Evolutionary conservation across 2,329 filamentous ascomycete genomes (phyloP).

Genomic region (Aspergillus vadensis): DNA sequence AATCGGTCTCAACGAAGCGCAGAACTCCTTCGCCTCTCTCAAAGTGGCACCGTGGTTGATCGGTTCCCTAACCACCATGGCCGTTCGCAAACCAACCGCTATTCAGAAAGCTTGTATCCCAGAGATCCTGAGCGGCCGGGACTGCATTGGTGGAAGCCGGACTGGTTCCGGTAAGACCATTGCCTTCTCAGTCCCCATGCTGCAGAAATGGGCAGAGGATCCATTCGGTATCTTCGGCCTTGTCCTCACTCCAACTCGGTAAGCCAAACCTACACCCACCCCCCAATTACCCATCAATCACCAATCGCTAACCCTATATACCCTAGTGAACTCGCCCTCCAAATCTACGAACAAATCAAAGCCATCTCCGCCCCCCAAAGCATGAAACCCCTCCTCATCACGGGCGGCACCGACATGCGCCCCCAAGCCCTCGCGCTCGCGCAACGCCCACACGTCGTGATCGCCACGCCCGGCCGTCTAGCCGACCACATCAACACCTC

Average conservation of each 20-base stretch:
- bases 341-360: slow-evolving; percentile 95
- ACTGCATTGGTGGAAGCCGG: slow-evolving; percentile 91
- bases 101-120: slow-evolving; percentile 95
- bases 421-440: slow-evolving; percentile 82
- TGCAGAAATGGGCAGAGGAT: slow-evolving; percentile 91
- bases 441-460: slow-evolving; percentile 83
- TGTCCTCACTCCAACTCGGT: slow-evolving; percentile 83
- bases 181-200: slow-evolving; percentile 89
- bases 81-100: slow-evolving; percentile 83
- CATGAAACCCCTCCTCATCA: slow-evolving; percentile 85
- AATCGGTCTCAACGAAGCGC: slow-evolving; percentile 47
- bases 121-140: slow-evolving; percentile 83
- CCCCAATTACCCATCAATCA: neutral
- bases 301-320: neutral
- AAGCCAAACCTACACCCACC: slow-evolving; percentile 23
- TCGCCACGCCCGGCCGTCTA: slow-evolving; percentile 88
- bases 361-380: slow-evolving; percentile 86
- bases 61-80: slow-evolving; percentile 72
- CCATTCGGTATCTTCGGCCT: slow-evolving; percentile 88
- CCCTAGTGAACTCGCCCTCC: slow-evolving; percentile 81
- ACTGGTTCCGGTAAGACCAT: slow-evolving; percentile 98
- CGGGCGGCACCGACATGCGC: slow-evolving; percentile 90
- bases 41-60: slow-evolving; percentile 84
- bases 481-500: slow-evolving; percentile 93
- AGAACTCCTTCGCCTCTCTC: slow-evolving; percentile 68